phyloP scores from a whole-genome alignment of 1,284 basidiomycete species.

The Boletellus sp. region DNA sequence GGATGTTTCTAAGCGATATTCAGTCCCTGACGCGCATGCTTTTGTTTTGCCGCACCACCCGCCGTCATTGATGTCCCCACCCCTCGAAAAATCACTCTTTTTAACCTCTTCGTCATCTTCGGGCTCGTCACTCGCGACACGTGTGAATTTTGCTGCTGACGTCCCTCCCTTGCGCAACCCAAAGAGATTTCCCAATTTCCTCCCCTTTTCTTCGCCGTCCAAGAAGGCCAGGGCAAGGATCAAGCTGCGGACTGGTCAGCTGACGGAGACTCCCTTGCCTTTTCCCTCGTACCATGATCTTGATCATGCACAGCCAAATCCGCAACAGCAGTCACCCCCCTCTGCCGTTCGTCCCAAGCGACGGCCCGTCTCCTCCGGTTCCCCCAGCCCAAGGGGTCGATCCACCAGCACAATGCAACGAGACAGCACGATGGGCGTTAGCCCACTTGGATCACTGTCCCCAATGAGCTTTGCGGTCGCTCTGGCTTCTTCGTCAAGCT shows the following conservation, averaged over 20 bases:
- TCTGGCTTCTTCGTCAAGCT: conserved; percentile 22
- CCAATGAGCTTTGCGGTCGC: conserved; percentile 24
- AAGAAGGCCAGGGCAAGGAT: conserved; percentile 2
- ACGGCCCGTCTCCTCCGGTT: conserved; percentile 9
- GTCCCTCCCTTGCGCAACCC: neutral
- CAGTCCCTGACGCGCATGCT: conserved; percentile 17
- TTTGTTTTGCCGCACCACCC: conserved; percentile 29
- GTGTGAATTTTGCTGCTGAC: neutral
- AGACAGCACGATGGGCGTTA: conserved; percentile 10
- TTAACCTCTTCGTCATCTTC: conserved; percentile 25
- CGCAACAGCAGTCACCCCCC: neutral
- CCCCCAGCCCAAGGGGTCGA: conserved; percentile 11
- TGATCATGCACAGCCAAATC: neutral
- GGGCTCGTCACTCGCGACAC: conserved; percentile 16
- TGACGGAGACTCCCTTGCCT: conserved; percentile 18
- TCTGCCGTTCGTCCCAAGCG: neutral
- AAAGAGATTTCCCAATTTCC: conserved; percentile 10
- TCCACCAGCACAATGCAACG: conserved; percentile 1
- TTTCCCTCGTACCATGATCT: conserved; percentile 21
- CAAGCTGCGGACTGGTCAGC: conserved; percentile 2
- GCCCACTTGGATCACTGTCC: conserved; percentile 22
- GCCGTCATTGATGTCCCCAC: conserved; percentile 29
- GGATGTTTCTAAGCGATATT: conserved; percentile 8
- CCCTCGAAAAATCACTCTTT: conserved; percentile 29
- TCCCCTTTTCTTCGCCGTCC: conserved; percentile 23